Conservation (phyloP, 2,329 filamentous ascomycete species). For the Colletotrichum lini region DNA sequence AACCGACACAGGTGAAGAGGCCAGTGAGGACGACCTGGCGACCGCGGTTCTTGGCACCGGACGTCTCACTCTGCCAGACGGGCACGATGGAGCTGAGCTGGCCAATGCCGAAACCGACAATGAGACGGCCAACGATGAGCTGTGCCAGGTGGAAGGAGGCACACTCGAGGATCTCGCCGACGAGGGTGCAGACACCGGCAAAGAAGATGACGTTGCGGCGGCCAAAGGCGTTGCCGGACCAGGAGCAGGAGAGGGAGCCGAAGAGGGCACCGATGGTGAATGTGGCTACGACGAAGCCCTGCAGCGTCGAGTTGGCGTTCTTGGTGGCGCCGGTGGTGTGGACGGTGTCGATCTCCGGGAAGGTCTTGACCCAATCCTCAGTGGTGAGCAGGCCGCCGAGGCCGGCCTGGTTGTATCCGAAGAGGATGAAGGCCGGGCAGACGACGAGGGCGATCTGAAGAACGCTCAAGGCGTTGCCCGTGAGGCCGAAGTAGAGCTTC, state of each 20-base stretch:
- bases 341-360: slow-evolving; percentile 57
- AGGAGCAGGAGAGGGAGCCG: slow-evolving; percentile 54
- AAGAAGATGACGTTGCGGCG: slow-evolving; percentile 51
- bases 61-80: slow-evolving; percentile 58
- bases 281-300: slow-evolving; percentile 55
- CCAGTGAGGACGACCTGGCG: slow-evolving; percentile 55
- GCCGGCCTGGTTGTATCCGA: slow-evolving; percentile 59
- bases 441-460: slow-evolving; percentile 60
- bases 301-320: slow-evolving; percentile 52
- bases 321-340: slow-evolving; percentile 50
- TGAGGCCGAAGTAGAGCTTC: slow-evolving; percentile 50
- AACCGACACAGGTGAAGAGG: slow-evolving; percentile 42
- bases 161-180: slow-evolving; percentile 54
- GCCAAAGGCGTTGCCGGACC: slow-evolving; percentile 53
- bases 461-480: slow-evolving; percentile 53
- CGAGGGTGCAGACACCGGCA: slow-evolving; percentile 51
- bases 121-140: slow-evolving; percentile 58
- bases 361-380: slow-evolving; percentile 53
- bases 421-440: slow-evolving; percentile 58
- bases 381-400: slow-evolving; percentile 54
- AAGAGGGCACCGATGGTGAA: slow-evolving; percentile 56
- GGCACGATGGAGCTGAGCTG: slow-evolving; percentile 57
- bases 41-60: slow-evolving; percentile 58
- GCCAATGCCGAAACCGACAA: slow-evolving; percentile 58
- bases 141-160: slow-evolving; percentile 56